Conservation (phyloP, 441 rosid genomes). For the Manihot esculenta region DNA sequence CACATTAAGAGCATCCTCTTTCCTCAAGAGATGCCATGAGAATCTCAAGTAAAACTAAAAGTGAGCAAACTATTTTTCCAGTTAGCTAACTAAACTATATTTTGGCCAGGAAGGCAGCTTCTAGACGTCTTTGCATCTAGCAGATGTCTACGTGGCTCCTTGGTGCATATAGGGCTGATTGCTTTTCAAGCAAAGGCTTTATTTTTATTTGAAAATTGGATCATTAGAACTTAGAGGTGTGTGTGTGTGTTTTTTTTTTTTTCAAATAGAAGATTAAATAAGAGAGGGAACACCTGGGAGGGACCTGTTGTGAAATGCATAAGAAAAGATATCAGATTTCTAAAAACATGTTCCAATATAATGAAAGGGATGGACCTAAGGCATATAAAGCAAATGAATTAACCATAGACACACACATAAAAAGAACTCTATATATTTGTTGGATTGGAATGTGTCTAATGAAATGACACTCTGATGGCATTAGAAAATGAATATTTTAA, state of each 20-base stretch:
- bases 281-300: not conserved
- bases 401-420: not conserved
- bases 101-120: not conserved
- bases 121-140: not conserved
- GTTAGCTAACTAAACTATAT: not conserved
- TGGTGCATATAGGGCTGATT: not conserved
- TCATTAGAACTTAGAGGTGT: not conserved
- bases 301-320: not conserved
- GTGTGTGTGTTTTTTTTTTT: too few species aligned
- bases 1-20: not conserved
- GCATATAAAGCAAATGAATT: not conserved
- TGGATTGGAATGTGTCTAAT: too few species aligned
- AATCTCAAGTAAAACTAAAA: not conserved
- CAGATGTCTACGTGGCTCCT: not conserved
- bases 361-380: not conserved
- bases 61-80: not conserved
- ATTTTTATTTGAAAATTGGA: too few species aligned
- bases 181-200: too few species aligned
- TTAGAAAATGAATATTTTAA: too few species aligned
- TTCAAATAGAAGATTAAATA: not conserved
- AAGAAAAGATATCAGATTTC: not conserved
- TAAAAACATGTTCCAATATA: not conserved
- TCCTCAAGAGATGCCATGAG: not conserved
- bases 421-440: too few species aligned
- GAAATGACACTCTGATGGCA: too few species aligned